A percentile compares a stretch with the other conserved stretches of the same genome.
Conservation (phyloP, 2,329 filamentous ascomycete genomes). For the Ustulina deusta region DNA sequence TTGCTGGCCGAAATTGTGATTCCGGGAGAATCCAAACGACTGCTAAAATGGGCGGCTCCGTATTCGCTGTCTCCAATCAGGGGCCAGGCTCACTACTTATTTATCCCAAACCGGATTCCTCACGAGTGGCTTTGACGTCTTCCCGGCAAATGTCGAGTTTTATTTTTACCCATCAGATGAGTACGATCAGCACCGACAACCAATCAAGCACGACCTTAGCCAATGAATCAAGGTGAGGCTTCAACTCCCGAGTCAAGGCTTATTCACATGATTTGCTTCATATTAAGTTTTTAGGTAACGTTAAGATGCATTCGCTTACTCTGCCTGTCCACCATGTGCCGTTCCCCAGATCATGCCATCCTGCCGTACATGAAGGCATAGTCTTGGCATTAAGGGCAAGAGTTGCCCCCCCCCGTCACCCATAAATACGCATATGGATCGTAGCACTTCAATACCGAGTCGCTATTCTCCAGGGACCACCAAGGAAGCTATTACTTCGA, state of each 20-base stretch:
- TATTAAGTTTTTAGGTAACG: conserved; percentile 25
- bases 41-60: conserved; percentile 30
- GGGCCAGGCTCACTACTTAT: conserved; percentile 13
- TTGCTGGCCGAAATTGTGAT: conserved; percentile 33
- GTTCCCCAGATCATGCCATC: conserved; percentile 37
- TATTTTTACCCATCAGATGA: conserved; percentile 20
- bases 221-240: conserved; percentile 21
- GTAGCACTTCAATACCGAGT: background rate
- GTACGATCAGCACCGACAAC: conserved; percentile 22
- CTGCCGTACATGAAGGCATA: conserved; percentile 34
- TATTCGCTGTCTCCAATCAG: conserved; percentile 28
- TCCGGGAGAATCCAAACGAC: conserved; percentile 32
- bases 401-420: background rate
- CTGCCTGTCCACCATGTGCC: conserved; percentile 20
- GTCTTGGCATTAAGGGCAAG: conserved; percentile 31
- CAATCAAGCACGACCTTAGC: conserved; percentile 15
- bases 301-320: conserved; percentile 4
- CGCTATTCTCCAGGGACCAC: background rate
- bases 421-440: conserved; percentile 15
- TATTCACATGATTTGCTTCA: conserved; percentile 24
- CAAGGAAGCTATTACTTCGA: conserved; percentile 7
- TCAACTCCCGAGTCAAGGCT: conserved; percentile 36
- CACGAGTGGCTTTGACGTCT: conserved; percentile 9
- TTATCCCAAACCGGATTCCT: conserved; percentile 34
- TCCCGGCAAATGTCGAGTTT: conserved; percentile 31